These are phyloP conservation scores for Saposhnikovia divaricata DNA, from an alignment of 129 eudicot genomes.

Conservation along the genomic window DNA sequence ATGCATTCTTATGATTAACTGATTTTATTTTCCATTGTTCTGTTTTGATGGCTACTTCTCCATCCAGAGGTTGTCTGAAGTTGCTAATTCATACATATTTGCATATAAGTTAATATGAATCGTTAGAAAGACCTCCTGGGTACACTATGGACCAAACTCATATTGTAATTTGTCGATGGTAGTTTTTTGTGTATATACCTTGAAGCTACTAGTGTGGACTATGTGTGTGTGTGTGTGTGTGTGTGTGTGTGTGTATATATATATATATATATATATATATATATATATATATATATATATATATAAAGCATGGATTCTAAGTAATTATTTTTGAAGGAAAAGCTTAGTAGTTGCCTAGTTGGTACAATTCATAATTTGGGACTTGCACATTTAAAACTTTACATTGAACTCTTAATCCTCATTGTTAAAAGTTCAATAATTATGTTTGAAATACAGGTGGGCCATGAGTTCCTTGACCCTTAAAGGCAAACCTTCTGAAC, in stretches of 20 bases:
- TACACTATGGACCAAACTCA: not conserved
- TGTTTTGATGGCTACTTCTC: not conserved
- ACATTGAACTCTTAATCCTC: not conserved
- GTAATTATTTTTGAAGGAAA: not conserved
- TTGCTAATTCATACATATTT: not conserved
- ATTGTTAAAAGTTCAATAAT: not conserved
- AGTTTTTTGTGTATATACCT: not conserved
- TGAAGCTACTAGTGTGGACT: not conserved
- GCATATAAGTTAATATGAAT: not conserved
- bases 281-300: too few relatives aligned
- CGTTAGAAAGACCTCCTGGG: not conserved
- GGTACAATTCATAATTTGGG: not conserved
- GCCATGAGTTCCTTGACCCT: slow-evolving; percentile 90
- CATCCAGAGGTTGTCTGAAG: not conserved
- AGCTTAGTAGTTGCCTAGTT: not conserved
- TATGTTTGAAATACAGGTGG: slow-evolving; percentile 55
- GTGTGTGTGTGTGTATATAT: too few relatives aligned
- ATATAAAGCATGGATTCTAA: too few relatives aligned
- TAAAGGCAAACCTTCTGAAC: slow-evolving; percentile 85
- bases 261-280: too few relatives aligned
- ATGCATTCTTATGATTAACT: not conserved
- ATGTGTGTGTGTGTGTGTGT: too few relatives aligned
- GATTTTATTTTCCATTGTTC: not conserved
- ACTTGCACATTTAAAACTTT: not conserved
- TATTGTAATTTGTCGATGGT: not conserved